A percentile compares a stretch with the other conserved stretches of the same genome.
Conservation (phyloP, 2,329 filamentous ascomycete genomes). For the Aurifilum marmelostoma region DNA sequence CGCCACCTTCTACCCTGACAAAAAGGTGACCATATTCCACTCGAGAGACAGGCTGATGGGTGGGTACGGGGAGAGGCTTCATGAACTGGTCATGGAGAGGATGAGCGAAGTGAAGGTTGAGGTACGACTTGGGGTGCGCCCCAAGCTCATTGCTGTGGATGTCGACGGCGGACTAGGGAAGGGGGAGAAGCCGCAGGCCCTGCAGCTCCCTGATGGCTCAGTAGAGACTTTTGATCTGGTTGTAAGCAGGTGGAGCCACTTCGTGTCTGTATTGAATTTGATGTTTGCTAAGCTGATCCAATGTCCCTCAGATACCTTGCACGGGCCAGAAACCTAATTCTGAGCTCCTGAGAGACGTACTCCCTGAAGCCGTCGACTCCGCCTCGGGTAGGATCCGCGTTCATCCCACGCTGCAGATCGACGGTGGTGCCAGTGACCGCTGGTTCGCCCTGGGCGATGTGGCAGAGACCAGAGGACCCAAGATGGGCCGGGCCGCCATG, state of each 20-base stretch:
- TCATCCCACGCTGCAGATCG: slow-evolving; percentile 59
- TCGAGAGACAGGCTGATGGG: slow-evolving; percentile 58
- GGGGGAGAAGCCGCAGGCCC: slow-evolving; percentile 57
- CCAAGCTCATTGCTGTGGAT: slow-evolving; percentile 47
- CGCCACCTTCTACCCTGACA: slow-evolving; percentile 58
- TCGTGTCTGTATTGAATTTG: not conserved
- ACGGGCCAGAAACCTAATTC: slow-evolving; percentile 64
- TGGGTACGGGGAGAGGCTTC: slow-evolving; percentile 50
- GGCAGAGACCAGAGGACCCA: slow-evolving; percentile 56
- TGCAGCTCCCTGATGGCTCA: slow-evolving; percentile 28
- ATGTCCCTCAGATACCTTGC: slow-evolving; percentile 55
- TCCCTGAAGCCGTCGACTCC: slow-evolving; percentile 47
- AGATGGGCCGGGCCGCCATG: slow-evolving; percentile 55
- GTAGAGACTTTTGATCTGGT: not conserved
- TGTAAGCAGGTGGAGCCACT: not conserved
- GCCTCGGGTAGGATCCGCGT: slow-evolving; percentile 55
- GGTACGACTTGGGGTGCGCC: slow-evolving; percentile 36
- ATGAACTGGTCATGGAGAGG: slow-evolving; percentile 44
- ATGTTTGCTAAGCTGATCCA: slow-evolving; percentile 16
- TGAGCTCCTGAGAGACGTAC: slow-evolving; percentile 47
- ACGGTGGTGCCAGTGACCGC: slow-evolving; percentile 50
- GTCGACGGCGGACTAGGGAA: slow-evolving; percentile 35
- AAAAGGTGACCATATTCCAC: slow-evolving; percentile 60
- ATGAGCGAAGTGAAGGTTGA: slow-evolving; percentile 52
- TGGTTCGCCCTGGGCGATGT: slow-evolving; percentile 69